A percentile compares a stretch with the other conserved stretches of the same genome.
Evolutionary conservation across 768 basidiomycete genomes (phyloP).

Genomic region (Cystofilobasidium capitatum): DNA sequence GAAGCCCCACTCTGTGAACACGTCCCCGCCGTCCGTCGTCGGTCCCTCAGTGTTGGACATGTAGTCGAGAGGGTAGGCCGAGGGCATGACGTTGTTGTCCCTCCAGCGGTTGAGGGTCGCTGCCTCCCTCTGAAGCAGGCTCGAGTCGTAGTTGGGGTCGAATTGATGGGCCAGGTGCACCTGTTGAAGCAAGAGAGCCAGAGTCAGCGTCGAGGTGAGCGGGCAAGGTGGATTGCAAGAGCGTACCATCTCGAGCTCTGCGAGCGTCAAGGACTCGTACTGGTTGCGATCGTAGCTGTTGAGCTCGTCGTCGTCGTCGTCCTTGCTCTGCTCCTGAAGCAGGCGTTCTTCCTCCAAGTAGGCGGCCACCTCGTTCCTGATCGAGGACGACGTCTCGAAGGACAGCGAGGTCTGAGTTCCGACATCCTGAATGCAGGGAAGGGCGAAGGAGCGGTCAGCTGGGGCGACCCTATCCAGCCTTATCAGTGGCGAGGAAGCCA

Average conservation of each 20-base stretch:
- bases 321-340: conserved; percentile 22
- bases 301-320: conserved; percentile 1
- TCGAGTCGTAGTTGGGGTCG: conserved; percentile 24
- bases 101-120: conserved; percentile 18
- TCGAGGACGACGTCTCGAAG: conserved; percentile 25
- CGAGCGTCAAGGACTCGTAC: neutral
- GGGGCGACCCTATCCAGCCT: too few species aligned
- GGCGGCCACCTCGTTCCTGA: conserved; percentile 15
- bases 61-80: conserved; percentile 3
- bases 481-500: neutral
- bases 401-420: conserved; percentile 24
- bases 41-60: neutral
- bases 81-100: neutral
- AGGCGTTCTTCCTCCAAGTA: conserved; percentile 24
- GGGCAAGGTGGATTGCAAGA: neutral
- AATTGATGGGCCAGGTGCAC: conserved; percentile 21
- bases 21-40: conserved; percentile 4
- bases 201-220: neutral
- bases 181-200: neutral
- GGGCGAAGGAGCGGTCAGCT: neutral
- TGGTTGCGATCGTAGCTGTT: neutral
- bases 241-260: conserved; percentile 4
- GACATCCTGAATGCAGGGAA: conserved; percentile 1
- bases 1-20: conserved; percentile 24
- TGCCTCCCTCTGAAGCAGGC: conserved; percentile 10